These are phyloP conservation scores for Pulveroboletus ravenelii DNA, from an alignment of 768 basidiomycete genomes.

Conservation along the genomic window DNA sequence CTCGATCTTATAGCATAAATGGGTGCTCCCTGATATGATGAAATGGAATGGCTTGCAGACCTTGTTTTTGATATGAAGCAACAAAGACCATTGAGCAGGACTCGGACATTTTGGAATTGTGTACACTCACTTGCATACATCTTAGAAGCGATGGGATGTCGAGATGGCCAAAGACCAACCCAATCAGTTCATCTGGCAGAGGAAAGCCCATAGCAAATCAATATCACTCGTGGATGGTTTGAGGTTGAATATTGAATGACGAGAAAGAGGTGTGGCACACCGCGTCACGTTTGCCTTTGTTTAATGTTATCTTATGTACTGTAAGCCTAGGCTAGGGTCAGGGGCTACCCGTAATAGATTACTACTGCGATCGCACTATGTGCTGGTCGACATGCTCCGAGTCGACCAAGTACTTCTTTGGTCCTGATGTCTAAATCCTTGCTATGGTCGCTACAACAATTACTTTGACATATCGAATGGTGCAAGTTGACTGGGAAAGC, in stretches of 20 bases:
- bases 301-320: too few relatives aligned
- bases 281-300: not conserved
- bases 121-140: constrained; percentile 24
- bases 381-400: too few relatives aligned
- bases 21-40: constrained; percentile 23
- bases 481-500: too few relatives aligned
- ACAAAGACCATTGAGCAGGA: not conserved
- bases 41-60: constrained; percentile 30
- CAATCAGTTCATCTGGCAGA: constrained; percentile 31
- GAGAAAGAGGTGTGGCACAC: not conserved
- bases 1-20: constrained; percentile 29
- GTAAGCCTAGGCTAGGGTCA: too few relatives aligned
- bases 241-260: too few relatives aligned
- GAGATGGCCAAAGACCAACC: constrained; percentile 22
- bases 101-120: not conserved
- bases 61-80: constrained; percentile 6
- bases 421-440: too few relatives aligned
- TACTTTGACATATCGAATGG: too few relatives aligned
- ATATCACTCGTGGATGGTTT: not conserved
- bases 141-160: constrained; percentile 27
- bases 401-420: too few relatives aligned
- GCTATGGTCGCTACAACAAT: too few relatives aligned
- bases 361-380: too few relatives aligned
- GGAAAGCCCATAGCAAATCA: constrained; percentile 12
- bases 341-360: too few relatives aligned